A percentile compares a stretch with the other conserved stretches of the same genome.
Conservation (phyloP, 495 filamentous ascomycete genomes). For the Hypoxylon trugodes region DNA sequence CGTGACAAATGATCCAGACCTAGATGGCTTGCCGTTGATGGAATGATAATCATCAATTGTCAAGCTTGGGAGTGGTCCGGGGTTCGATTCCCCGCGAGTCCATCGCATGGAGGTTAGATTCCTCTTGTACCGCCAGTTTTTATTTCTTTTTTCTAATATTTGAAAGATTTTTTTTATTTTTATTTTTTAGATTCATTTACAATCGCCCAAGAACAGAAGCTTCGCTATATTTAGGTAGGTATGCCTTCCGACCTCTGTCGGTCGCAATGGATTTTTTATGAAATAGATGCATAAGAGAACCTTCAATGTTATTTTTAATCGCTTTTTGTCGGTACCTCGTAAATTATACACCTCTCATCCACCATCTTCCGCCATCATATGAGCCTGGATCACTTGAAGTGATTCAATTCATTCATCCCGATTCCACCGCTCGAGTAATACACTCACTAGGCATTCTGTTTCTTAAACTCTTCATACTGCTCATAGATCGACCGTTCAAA, state of each 20-base stretch:
- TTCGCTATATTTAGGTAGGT: no score
- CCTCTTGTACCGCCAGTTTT: conserved; percentile 32
- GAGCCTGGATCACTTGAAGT: background rate
- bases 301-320: no score
- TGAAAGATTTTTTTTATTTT: background rate
- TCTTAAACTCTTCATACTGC: conserved; percentile 31
- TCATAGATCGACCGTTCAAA: conserved; percentile 47
- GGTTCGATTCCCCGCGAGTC: conserved; percentile 64
- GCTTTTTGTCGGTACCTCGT: no score
- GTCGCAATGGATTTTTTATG: no score
- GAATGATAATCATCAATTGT: background rate
- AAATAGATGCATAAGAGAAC: no score
- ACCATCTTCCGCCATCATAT: no score
- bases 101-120: conserved; percentile 35
- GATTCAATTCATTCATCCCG: background rate
- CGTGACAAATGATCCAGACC: background rate
- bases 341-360: no score
- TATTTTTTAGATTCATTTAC: no score
- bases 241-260: background rate
- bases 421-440: no score
- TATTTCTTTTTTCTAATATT: background rate
- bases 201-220: no score
- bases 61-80: conserved; percentile 60
- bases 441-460: no score
- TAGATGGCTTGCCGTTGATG: no score